Evolutionary conservation across 75 land plant species (phyloP), one percentile per base, ranked within the genome.

Genomic region (Adiantum capillusveneris): DNA sequence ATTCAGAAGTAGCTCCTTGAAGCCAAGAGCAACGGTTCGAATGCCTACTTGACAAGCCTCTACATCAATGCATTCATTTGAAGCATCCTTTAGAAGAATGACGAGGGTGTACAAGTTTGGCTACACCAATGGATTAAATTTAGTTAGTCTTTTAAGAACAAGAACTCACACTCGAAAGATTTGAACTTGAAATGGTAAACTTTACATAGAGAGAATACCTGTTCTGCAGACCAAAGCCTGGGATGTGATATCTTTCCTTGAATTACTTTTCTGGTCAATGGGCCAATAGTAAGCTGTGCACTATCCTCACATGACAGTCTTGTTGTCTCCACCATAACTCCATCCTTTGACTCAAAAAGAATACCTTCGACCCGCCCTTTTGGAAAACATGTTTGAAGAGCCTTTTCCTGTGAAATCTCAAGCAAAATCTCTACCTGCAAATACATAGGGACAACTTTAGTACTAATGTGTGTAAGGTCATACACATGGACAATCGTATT

Each of bases 41-140:
- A 95, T 65, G 11, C 99, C 99, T 34, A 94, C 79, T 78, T 88
- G 80, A 69, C 97, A 95, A 28, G 99, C 83, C 63, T 95, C 99
- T 43, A 97, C 87, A 31, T 95, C 99, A 25, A 87, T 48, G 7
- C 79, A 17, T 22, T 61, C 56, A 24, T 86, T 86, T 51, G 78
- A 75, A 31, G 76, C 53, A 75, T 95, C 92, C 70, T 80, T 87
- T 31, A 95, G 78, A 21, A 76, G 41, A 34, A 95, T 53, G 20
- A 95, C 84, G 22, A 90, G 82, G 43, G 77, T 84, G 59, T 95
- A 90, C n/a, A 95, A 68, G 64, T 80, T 55, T 67, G 99, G 99
- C 99, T 95, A 87, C 56, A 17, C 56, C 46, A 29, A 67, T 42
- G 20, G 5, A 34, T 34, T 3, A 34, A 34, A 34, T 34, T 3